Percentiles rank a stretch among this genome's conserved stretches.
phyloP scores from a whole-genome alignment of 2,329 filamentous ascomycete species.

The Fusarium ramigenum region DNA sequence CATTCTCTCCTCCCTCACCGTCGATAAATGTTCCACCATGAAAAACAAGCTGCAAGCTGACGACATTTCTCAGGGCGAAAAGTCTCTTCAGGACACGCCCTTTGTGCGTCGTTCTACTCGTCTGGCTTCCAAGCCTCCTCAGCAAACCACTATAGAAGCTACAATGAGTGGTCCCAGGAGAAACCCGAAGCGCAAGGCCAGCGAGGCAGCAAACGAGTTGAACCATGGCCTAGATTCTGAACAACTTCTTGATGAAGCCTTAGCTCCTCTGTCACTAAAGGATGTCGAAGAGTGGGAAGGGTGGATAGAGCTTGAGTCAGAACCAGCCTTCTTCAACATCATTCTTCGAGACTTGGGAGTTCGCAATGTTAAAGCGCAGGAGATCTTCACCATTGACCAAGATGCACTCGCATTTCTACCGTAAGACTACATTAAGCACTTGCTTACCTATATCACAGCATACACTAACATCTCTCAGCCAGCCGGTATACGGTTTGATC shows the following conservation, averaged over 20 bases:
- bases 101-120: constrained; percentile 36
- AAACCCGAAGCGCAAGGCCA: constrained; percentile 58
- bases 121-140: constrained; percentile 12
- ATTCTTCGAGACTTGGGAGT: constrained; percentile 85
- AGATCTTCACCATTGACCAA: constrained; percentile 78
- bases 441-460: not conserved
- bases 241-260: constrained; percentile 56
- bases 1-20: not conserved
- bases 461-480: constrained; percentile 54
- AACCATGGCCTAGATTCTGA: constrained; percentile 45
- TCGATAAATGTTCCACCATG: not conserved
- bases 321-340: constrained; percentile 87
- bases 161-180: constrained; percentile 43
- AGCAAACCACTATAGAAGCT: not conserved
- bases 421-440: constrained; percentile 51
- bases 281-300: constrained; percentile 73
- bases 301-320: constrained; percentile 88
- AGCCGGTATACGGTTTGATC: constrained; percentile 85
- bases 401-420: constrained; percentile 70
- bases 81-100: not conserved
- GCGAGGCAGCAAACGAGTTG: constrained; percentile 46
- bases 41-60: constrained; percentile 12
- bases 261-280: constrained; percentile 58
- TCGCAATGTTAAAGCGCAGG: constrained; percentile 75
- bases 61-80: constrained; percentile 3